These are phyloP conservation scores for Neoboletus brunneissimus DNA, from an alignment of 768 basidiomycete genomes.

Conservation along the genomic window DNA sequence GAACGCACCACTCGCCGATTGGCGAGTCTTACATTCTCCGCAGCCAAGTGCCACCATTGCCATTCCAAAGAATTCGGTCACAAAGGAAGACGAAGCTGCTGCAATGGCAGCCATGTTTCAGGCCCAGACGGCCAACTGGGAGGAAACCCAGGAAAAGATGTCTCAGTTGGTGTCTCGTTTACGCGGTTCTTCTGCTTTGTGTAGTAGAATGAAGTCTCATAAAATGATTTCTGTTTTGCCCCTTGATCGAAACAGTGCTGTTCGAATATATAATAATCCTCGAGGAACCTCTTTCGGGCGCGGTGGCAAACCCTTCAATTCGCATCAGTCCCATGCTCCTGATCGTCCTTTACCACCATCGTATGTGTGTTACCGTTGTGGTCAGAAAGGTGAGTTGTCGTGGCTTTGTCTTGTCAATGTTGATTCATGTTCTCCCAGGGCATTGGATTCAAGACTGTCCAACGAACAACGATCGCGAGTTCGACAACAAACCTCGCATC, in stretches of 20 bases:
- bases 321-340: constrained; percentile 52
- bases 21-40: constrained; percentile 28
- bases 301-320: constrained; percentile 48
- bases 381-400: constrained; percentile 78
- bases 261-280: constrained; percentile 61
- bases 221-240: constrained; percentile 48
- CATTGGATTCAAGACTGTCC: constrained; percentile 99
- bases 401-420: neutral
- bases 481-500: constrained; percentile 90
- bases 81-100: constrained; percentile 82
- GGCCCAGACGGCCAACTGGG: constrained; percentile 92
- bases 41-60: constrained; percentile 35
- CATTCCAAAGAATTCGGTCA: constrained; percentile 42
- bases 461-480: constrained; percentile 94
- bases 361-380: constrained; percentile 98
- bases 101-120: constrained; percentile 98
- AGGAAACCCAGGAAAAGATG: constrained; percentile 99
- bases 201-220: constrained; percentile 76
- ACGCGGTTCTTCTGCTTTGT: constrained; percentile 50
- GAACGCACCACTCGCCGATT: constrained; percentile 17
- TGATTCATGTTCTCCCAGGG: constrained; percentile 46
- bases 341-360: constrained; percentile 87
- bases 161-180: constrained; percentile 87
- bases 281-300: constrained; percentile 64
- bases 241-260: constrained; percentile 50